Evolutionary conservation across 108 stramenopile genomes (phyloP).

Genomic region (Thalassiosira profunda): DNA sequence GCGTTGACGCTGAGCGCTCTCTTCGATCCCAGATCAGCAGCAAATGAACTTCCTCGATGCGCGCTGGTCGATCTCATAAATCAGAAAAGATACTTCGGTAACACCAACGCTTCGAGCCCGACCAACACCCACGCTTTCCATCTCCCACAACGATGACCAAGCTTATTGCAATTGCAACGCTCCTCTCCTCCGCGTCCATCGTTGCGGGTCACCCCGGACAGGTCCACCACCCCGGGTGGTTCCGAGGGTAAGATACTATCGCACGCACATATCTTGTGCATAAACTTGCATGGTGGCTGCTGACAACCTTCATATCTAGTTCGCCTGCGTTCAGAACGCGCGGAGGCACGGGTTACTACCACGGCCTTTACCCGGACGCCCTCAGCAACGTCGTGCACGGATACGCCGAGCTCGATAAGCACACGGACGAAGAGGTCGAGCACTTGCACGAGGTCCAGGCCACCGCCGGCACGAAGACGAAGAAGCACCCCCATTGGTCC

Average conservation of each 20-base stretch:
- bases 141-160: neutral
- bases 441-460: constrained; percentile 8
- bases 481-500: no score
- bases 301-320: no score
- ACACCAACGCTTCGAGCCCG: no score
- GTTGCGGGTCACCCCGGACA: no score
- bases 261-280: neutral
- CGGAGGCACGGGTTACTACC: constrained; percentile 1
- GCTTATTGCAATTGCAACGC: constrained; percentile 7
- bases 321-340: neutral
- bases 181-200: neutral
- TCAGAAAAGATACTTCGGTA: no score
- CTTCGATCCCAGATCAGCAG: no score
- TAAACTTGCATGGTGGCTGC: neutral
- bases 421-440: neutral
- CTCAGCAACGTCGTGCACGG: constrained; percentile 21
- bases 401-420: constrained; percentile 10
- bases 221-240: constrained; percentile 25
- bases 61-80: no score
- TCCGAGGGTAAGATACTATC: constrained; percentile 1
- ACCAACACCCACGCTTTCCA: no score
- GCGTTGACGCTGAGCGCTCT: no score
- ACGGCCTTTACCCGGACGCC: constrained; percentile 26
- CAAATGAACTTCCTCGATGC: no score
- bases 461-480: constrained; percentile 5